phyloP scores from a whole-genome alignment of 1,284 basidiomycete species.

The Pascua sp. region DNA sequence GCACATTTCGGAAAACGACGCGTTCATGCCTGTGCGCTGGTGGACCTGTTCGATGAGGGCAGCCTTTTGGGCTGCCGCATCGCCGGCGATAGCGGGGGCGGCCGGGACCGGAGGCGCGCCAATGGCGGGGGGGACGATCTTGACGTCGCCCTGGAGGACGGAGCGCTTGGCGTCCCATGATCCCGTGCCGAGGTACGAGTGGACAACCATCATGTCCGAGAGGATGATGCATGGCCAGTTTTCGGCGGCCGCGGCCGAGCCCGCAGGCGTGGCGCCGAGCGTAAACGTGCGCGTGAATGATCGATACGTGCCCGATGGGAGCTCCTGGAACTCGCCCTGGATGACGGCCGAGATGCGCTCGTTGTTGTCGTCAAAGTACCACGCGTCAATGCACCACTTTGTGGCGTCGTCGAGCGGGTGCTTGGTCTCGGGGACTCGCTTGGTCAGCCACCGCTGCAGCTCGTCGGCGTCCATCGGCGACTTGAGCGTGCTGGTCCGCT shows the following conservation, averaged over 20 bases:
- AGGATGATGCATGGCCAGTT: conserved; percentile 90
- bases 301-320: conserved; percentile 54
- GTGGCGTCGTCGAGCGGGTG: conserved; percentile 68
- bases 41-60: conserved; percentile 59
- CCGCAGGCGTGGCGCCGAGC: conserved; percentile 72
- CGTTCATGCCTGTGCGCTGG: conserved; percentile 69
- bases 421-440: conserved; percentile 67
- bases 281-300: conserved; percentile 93
- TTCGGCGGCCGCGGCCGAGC: conserved; percentile 66
- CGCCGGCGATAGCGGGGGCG: conserved; percentile 2
- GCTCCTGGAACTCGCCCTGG: conserved; percentile 88
- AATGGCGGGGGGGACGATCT: conserved; percentile 29
- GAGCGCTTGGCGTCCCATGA: conserved; percentile 54
- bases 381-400: conserved; percentile 87
- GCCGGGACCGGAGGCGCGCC: conserved; percentile 11
- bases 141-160: conserved; percentile 39
- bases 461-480: conserved; percentile 62
- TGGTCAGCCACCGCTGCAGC: conserved; percentile 48
- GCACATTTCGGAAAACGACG: conserved; percentile 73
- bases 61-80: conserved; percentile 18
- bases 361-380: conserved; percentile 60
- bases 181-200: conserved; percentile 74
- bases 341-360: conserved; percentile 71
- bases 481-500: conserved; percentile 67
- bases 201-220: conserved; percentile 80